These are phyloP conservation scores for Peronospora belbahrii DNA, from an alignment of 352 stramenopile species.

Conservation along the genomic window DNA sequence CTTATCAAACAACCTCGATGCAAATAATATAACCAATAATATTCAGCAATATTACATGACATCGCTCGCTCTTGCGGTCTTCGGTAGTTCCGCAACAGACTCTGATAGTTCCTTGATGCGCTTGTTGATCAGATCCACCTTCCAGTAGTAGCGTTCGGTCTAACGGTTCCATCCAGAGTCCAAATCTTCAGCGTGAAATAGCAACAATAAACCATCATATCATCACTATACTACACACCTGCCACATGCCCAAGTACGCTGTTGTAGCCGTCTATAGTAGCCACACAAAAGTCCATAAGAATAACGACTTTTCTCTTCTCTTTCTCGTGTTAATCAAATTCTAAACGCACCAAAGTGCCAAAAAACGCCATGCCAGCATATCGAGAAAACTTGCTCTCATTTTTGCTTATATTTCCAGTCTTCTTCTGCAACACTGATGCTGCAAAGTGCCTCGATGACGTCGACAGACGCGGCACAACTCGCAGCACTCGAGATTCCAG, in stretches of 20 bases:
- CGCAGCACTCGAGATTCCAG: constrained; percentile 15
- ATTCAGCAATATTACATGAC: constrained; percentile 31
- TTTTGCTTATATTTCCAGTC: neutral
- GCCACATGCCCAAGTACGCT: constrained; percentile 70
- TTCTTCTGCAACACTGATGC: constrained; percentile 21
- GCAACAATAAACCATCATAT: neutral
- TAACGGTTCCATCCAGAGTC: constrained; percentile 18
- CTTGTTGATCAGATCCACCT: constrained; percentile 80
- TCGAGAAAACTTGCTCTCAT: constrained; percentile 66
- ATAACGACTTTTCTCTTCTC: neutral
- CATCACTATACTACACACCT: constrained; percentile 28
- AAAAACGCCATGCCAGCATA: constrained; percentile 84
- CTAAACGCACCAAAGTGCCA: constrained; percentile 53
- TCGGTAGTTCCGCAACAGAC: constrained; percentile 50
- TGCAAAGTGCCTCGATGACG: constrained; percentile 20
- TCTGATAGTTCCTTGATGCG: constrained; percentile 68
- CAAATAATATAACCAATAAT: neutral
- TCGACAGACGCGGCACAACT: constrained; percentile 12
- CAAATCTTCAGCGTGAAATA: neutral
- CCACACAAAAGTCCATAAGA: constrained; percentile 1
- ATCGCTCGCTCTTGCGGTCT: constrained; percentile 46
- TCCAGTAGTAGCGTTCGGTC: constrained; percentile 86
- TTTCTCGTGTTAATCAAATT: neutral
- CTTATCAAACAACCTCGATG: neutral
- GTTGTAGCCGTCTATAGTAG: constrained; percentile 54